A percentile compares a stretch with the other conserved stretches of the same genome.
Evolutionary conservation across 2,329 filamentous ascomycete genomes (phyloP).

Genomic region (Leptographium procerum): DNA sequence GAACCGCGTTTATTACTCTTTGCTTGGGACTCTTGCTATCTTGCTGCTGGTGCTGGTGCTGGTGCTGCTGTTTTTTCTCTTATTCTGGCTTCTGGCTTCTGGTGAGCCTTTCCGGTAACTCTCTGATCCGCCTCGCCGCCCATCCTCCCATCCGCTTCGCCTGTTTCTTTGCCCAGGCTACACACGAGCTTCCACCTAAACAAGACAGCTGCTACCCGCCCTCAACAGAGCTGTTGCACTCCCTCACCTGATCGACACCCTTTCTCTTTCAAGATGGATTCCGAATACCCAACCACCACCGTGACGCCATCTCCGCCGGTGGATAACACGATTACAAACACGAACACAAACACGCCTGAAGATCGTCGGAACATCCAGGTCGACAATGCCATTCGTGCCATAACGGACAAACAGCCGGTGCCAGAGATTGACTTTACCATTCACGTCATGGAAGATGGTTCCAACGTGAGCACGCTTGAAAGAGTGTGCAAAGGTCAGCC

Average conservation of each 20-base stretch:
- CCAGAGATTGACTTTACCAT: slow-evolving; percentile 98
- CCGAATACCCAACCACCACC: slow-evolving; percentile 28
- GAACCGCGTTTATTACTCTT: not conserved
- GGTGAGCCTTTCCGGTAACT: not conserved
- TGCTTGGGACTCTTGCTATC: too few species aligned
- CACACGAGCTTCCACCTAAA: not conserved
- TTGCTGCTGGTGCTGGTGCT: not conserved
- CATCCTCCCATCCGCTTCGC: not conserved
- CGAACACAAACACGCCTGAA: slow-evolving; percentile 14
- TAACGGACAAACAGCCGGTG: slow-evolving; percentile 86
- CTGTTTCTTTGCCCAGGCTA: not conserved
- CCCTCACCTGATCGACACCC: not conserved
- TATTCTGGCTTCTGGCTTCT: not conserved
- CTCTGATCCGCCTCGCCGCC: not conserved
- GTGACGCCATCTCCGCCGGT: slow-evolving; percentile 16
- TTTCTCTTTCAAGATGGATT: slow-evolving; percentile 29
- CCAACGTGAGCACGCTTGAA: slow-evolving; percentile 88
- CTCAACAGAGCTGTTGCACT: not conserved
- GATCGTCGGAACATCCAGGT: slow-evolving; percentile 50
- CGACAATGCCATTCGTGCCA: slow-evolving; percentile 84
- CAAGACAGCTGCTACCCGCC: not conserved
- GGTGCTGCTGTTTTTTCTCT: not conserved
- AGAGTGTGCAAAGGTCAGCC: slow-evolving; percentile 91
- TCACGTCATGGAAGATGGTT: slow-evolving; percentile 96
- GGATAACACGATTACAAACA: not conserved